Percentiles rank a stretch among this genome's conserved stretches.
These are phyloP conservation scores for Laguncularia racemosa DNA, from an alignment of 345 rosid genomes.

Conservation along the genomic window DNA sequence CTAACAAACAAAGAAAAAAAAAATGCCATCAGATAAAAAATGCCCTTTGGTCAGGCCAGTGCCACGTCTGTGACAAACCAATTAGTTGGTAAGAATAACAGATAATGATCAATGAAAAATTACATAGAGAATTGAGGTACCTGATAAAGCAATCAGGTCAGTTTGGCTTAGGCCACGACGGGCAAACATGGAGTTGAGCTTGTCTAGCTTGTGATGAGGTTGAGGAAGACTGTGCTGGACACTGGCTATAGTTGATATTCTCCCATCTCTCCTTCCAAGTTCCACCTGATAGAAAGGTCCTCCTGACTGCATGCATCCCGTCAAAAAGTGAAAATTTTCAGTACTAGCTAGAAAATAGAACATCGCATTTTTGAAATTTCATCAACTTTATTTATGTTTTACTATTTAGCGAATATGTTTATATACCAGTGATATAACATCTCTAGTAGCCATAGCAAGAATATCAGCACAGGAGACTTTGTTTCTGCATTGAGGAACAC, in stretches of 20 bases:
- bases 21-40: too few relatives aligned
- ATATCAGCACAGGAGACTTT: slow-evolving; percentile 95
- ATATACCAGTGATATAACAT: slow-evolving; percentile 53
- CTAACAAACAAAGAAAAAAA: slow-evolving; percentile 12
- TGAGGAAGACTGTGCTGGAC: slow-evolving; percentile 55
- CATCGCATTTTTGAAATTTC: background rate
- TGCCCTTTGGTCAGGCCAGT: too few relatives aligned
- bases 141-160: slow-evolving; percentile 86
- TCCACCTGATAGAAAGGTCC: slow-evolving; percentile 78
- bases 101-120: too few relatives aligned
- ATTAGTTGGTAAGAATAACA: too few relatives aligned
- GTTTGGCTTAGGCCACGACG: slow-evolving; percentile 56
- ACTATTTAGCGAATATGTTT: background rate
- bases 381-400: background rate
- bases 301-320: slow-evolving; percentile 44
- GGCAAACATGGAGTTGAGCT: slow-evolving; percentile 61
- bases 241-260: slow-evolving; percentile 54
- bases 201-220: slow-evolving; percentile 47
- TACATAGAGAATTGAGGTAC: slow-evolving; percentile 17
- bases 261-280: slow-evolving; percentile 74
- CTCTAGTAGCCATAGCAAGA: slow-evolving; percentile 82
- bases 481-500: slow-evolving; percentile 62
- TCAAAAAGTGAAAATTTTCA: background rate
- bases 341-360: background rate
- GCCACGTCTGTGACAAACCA: too few relatives aligned